These are phyloP conservation scores for Aspergillus ostianus DNA, from an alignment of 495 filamentous ascomycete species.

Conservation along the genomic window DNA sequence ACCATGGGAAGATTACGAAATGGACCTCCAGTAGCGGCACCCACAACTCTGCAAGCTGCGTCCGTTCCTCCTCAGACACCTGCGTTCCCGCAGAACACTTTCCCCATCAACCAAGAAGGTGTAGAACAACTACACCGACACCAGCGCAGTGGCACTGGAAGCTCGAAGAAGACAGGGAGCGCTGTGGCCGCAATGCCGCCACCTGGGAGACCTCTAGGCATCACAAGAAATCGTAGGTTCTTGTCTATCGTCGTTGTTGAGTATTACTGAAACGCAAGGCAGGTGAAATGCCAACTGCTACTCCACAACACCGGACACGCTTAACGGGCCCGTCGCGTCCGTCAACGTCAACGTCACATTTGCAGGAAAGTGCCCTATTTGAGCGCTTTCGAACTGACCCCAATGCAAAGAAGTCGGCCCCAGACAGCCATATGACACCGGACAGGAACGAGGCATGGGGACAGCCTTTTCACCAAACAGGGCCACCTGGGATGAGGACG, in stretches of 20 bases:
- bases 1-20: constrained; percentile 24
- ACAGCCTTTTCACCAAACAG: constrained; percentile 3
- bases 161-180: constrained; percentile 30
- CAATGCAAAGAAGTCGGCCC: not conserved
- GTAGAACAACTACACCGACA: constrained; percentile 45
- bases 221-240: constrained; percentile 23
- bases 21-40: constrained; percentile 12
- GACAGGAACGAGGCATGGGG: constrained; percentile 2
- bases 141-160: constrained; percentile 49
- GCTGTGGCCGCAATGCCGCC: constrained; percentile 30
- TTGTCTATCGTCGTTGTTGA: not conserved
- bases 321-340: constrained; percentile 16
- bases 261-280: constrained; percentile 1
- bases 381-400: constrained; percentile 16
- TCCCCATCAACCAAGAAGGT: constrained; percentile 34
- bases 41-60: constrained; percentile 4
- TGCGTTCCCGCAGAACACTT: constrained; percentile 23
- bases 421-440: not conserved
- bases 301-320: constrained; percentile 25
- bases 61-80: constrained; percentile 27
- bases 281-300: constrained; percentile 18
- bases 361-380: constrained; percentile 19
- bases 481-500: constrained; percentile 12
- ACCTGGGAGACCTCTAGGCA: constrained; percentile 18
- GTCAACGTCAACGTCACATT: constrained; percentile 17